Evolutionary conservation across 108 stramenopile species (phyloP).

Genomic region (Cyclostephanos tholiformis): DNA sequence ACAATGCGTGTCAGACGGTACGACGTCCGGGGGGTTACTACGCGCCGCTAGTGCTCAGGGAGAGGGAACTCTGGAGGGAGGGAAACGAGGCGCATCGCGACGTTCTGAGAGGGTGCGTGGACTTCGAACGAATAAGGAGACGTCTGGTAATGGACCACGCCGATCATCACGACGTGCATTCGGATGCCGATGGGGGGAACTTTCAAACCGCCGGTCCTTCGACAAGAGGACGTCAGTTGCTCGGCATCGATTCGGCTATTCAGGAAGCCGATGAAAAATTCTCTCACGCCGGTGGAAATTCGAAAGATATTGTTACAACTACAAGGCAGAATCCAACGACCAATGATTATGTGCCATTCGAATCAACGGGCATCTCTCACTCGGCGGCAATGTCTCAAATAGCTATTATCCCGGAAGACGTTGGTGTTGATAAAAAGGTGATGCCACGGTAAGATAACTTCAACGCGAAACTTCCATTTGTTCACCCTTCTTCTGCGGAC

Average conservation of each 20-base stretch:
- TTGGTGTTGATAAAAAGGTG: slow-evolving; percentile 66
- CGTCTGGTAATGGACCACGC: slow-evolving; percentile 54
- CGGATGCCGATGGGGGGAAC: background rate
- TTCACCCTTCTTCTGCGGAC: background rate
- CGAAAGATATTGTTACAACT: background rate
- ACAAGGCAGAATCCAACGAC: slow-evolving; percentile 7
- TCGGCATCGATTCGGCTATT: slow-evolving; percentile 10
- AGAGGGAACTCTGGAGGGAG: slow-evolving; percentile 64
- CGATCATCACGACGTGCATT: background rate
- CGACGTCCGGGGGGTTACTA: slow-evolving; percentile 87
- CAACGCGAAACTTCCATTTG: background rate
- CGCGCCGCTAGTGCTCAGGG: slow-evolving; percentile 67
- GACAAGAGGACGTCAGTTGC: background rate
- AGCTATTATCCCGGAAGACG: slow-evolving; percentile 86
- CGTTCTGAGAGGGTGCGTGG: slow-evolving; percentile 62
- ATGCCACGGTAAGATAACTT: slow-evolving; percentile 38
- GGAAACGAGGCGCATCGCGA: slow-evolving; percentile 62
- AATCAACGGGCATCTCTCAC: slow-evolving; percentile 76
- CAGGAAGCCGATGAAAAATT: slow-evolving; percentile 4
- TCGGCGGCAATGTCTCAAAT: slow-evolving; percentile 86
- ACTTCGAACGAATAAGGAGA: slow-evolving; percentile 71
- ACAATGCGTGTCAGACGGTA: slow-evolving; percentile 94
- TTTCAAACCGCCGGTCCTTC: slow-evolving; percentile 22
- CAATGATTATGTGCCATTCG: slow-evolving; percentile 57
- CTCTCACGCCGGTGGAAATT: background rate